phyloP scores from a whole-genome alignment of 345 rosid genomes.

The Salix suchowensis region DNA sequence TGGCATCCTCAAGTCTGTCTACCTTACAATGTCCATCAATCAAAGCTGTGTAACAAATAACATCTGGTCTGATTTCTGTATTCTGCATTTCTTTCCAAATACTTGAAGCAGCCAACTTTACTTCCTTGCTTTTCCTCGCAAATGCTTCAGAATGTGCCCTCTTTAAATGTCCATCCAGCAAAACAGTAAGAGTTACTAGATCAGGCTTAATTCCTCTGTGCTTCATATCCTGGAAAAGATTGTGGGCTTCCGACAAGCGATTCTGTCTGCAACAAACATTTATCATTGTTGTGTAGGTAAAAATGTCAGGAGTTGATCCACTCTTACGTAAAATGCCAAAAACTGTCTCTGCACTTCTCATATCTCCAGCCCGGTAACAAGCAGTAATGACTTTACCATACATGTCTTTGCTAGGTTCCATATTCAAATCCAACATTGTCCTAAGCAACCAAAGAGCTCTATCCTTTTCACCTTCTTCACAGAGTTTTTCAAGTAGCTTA shows the following conservation, averaged over 20 bases:
- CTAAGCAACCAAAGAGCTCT: conserved; percentile 37
- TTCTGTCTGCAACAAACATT: conserved; percentile 48
- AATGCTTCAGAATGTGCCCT: too few species aligned
- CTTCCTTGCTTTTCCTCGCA: too few species aligned
- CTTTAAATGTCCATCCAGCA: conserved; percentile 41
- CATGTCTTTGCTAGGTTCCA: conserved; percentile 24
- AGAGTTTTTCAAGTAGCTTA: conserved; percentile 46
- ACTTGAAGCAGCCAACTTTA: too few species aligned
- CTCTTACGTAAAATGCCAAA: conserved; percentile 31
- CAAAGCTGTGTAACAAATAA: conserved; percentile 54
- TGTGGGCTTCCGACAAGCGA: conserved; percentile 34
- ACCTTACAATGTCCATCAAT: conserved; percentile 53
- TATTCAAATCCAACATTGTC: conserved; percentile 36
- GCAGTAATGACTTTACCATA: conserved; percentile 34
- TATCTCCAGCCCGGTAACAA: conserved; percentile 37
- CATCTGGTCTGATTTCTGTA: conserved; percentile 42
- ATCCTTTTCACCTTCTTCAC: conserved; percentile 33
- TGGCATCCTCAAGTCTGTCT: conserved; percentile 39
- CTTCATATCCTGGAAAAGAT: conserved; percentile 50
- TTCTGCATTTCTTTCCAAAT: conserved; percentile 29
- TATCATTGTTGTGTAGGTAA: conserved; percentile 63
- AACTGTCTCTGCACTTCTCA: conserved; percentile 35
- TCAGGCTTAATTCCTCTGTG: conserved; percentile 56
- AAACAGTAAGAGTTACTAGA: conserved; percentile 53
- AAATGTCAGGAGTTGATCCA: conserved; percentile 44